Base-by-base conservation (phyloP, 805 yeast genomes). In the Starmerella floris region DNA sequence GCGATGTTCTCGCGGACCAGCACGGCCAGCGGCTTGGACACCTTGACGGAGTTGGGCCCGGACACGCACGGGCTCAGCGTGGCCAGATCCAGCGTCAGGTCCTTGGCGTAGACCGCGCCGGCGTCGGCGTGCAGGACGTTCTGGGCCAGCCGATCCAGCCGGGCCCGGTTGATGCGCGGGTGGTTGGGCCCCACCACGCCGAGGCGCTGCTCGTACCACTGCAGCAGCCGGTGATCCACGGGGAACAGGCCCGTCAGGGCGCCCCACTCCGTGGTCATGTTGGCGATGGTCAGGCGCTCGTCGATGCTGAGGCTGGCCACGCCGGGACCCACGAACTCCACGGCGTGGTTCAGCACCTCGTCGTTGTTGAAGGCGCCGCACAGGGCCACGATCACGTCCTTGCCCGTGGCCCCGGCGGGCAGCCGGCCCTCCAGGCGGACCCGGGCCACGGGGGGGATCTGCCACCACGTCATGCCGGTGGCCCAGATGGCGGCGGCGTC, bases 401-500 rank as follows among this genome's bases (percentile, higher is more conserved):
- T 91, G 49, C 99, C 99, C 3, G 94, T 77, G 16, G 83, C 85
- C 16, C 95, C 95, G 39, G 70, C 64, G 11, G 93, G 95, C 45
- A 91, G 70, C 52, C 73, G 62, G 34, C 95, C 95, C 51, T 72
- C 68, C 43, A 91, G 71, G 61, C 83, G 93, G 9, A 91, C 97
- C 56, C 77, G 76, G 28, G 97, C 98, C 21, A 91, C 97, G 0
- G 98, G 97, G 2, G 99, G 99, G 42, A 91, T 83, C 73, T 93
- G 98, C 98, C 98, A 91, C 99, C 99, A 91, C 3, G 98, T 91
- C 65, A 85, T 94, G 32, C 97, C 97, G 0, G 99, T 91, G 11
- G 99, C 97, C 99, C 99, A 91, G 51, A 91, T 88, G 9, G 96
- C 76, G 3, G 99, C 99, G 20, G 97, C 98, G 63, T 91, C 99